phyloP scores from a whole-genome alignment of 1,139 yeast species.

The Yamadazyma diddensiae region DNA sequence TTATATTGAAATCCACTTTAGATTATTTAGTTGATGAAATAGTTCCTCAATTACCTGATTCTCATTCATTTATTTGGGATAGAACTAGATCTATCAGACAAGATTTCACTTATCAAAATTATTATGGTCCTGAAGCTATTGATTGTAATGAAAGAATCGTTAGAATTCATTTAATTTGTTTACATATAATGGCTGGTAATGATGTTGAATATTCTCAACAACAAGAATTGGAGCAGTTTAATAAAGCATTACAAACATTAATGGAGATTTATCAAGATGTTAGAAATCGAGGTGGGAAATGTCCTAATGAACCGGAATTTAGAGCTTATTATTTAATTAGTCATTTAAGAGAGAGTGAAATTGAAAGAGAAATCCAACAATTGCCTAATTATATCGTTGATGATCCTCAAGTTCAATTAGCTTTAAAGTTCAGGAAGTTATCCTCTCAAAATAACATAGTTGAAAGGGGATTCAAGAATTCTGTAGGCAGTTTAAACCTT shows the following conservation, averaged over 20 bases:
- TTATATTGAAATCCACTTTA: conserved; percentile 60
- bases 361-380: conserved; percentile 71
- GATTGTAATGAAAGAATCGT: conserved; percentile 93
- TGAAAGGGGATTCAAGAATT: conserved; percentile 53
- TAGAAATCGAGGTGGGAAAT: conserved; percentile 61
- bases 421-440: conserved; percentile 64
- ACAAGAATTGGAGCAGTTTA: conserved; percentile 92
- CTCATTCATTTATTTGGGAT: conserved; percentile 97
- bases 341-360: conserved; percentile 80
- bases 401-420: conserved; percentile 63
- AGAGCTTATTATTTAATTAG: conserved; percentile 82
- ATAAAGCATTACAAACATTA: conserved; percentile 85
- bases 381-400: conserved; percentile 59
- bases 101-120: conserved; percentile 95
- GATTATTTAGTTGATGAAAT: conserved; percentile 66
- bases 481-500: conserved; percentile 62
- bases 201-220: conserved; percentile 85
- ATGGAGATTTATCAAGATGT: conserved; percentile 85
- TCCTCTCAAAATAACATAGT: conserved; percentile 61
- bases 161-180: conserved; percentile 75
- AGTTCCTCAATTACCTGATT: conserved; percentile 67
- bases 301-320: conserved; percentile 91
- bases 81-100: conserved; percentile 97
- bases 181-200: conserved; percentile 84
- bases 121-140: conserved; percentile 88